phyloP scores from a whole-genome alignment of 148 eudicot genomes.

The Hydrangea macrophylla region DNA sequence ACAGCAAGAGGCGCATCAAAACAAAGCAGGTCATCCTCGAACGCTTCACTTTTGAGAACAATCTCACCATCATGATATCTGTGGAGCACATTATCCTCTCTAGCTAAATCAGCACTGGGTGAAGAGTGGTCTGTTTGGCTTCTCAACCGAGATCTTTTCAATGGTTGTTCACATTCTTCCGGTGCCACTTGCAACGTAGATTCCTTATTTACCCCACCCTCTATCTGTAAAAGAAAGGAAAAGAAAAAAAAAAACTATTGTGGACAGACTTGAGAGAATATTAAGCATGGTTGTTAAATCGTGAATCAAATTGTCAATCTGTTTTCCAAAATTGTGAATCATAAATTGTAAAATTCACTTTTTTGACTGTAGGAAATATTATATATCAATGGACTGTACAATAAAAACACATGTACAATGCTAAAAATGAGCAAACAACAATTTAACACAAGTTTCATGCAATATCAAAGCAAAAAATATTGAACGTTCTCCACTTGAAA shows the following conservation, averaged over 20 bases:
- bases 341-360: too few relatives aligned
- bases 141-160: not conserved
- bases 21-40: not conserved
- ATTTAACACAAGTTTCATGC: too few relatives aligned
- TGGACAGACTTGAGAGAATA: not conserved
- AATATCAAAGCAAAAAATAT: too few relatives aligned
- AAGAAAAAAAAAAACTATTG: not conserved
- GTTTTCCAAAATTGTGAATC: too few relatives aligned
- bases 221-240: not conserved
- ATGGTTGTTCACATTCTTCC: constrained; percentile 12
- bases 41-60: not conserved
- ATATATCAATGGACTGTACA: too few relatives aligned
- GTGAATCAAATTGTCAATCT: too few relatives aligned
- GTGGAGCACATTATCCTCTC: not conserved
- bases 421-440: too few relatives aligned
- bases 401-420: too few relatives aligned
- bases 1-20: constrained; percentile 1
- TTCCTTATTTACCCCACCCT: not conserved
- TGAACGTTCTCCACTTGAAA: too few relatives aligned
- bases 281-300: too few relatives aligned
- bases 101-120: not conserved
- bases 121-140: constrained; percentile 2
- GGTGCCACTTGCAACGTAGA: not conserved
- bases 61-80: not conserved
- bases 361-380: too few relatives aligned